Evolutionary conservation across 139 green algal species (phyloP).

Genomic region (Asterochloris erici): DNA sequence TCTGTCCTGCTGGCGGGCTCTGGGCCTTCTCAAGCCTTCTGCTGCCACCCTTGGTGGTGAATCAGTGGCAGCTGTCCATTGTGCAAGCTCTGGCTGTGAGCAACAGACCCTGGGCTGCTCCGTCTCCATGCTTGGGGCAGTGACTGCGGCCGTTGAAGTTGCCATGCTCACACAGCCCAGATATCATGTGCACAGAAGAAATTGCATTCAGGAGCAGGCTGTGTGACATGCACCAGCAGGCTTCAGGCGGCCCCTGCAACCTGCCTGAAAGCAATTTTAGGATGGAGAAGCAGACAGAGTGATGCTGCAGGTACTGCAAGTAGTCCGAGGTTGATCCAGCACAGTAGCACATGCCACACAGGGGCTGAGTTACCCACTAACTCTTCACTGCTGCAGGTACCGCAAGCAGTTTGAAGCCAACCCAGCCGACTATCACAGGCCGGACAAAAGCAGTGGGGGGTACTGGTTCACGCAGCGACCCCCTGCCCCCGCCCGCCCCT

Average conservation of each 20-base stretch:
- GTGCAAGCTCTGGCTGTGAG: neutral
- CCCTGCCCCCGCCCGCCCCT: constrained; percentile 18
- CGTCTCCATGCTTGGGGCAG: too few relatives aligned
- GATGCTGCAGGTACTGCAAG: too few relatives aligned
- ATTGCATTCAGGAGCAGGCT: too few relatives aligned
- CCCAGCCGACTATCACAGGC: constrained; percentile 3
- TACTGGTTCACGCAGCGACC: constrained; percentile 25
- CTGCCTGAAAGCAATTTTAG: too few relatives aligned
- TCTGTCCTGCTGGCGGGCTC: neutral
- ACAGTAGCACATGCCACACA: neutral
- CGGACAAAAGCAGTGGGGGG: constrained; percentile 13
- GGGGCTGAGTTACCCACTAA: neutral
- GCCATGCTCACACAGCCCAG: too few relatives aligned
- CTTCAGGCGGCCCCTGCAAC: too few relatives aligned
- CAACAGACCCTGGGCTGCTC: too few relatives aligned
- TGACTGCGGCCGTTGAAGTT: too few relatives aligned
- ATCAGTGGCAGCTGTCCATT: neutral
- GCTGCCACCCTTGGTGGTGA: neutral
- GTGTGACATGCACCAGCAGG: too few relatives aligned
- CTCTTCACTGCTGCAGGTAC: constrained; percentile 13
- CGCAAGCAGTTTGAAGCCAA: constrained; percentile 21
- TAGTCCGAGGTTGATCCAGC: too few relatives aligned
- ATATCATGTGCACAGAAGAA: too few relatives aligned
- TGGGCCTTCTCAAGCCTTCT: neutral
- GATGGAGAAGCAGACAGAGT: too few relatives aligned